Base-by-base conservation (phyloP, 2,329 filamentous ascomycete genomes). In the Nemania diffusa region DNA sequence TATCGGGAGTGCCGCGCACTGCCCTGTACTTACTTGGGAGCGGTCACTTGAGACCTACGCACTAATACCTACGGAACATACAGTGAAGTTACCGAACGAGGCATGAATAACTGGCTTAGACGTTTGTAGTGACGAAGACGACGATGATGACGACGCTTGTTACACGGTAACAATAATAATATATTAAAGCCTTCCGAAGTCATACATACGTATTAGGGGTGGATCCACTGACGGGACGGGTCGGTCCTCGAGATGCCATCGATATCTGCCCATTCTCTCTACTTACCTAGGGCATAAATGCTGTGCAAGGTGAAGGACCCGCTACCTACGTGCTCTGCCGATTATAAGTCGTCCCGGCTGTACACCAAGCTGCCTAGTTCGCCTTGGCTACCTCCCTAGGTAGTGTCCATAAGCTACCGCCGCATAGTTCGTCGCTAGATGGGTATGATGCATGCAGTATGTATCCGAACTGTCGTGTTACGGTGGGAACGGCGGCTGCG, bases 401-500 rank as follows among this genome's bases (percentile, higher is more conserved):
- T 7, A 44, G 40, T 32, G 50, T 20, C 11, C 15, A 34, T 53
- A 27, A 17, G 26, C 2, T 37, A 37, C 64, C 27, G n/a, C 37
- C 17, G 56, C 48, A 58, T 24, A n/a, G 27, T 24, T 40, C 11
- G 32, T 40, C 40, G 48, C 44, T 51, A 48, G 8, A 60, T 27
- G 57, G 32, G 44, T 57, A 48, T 50, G 51, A 42, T 29, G 51
- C 48, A 24, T 57, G 46, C n/a, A 26, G 48, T 27, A 56, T 40
- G 46, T 40, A 34, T 56, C 50, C 51, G 37, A 42, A 8, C 55
- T 65, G 62, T 26, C 29, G 27, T 53, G 59, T 37, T 42, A 53
- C 60, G n/a, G 55, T 64, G 22, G 34, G 48, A 55, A 48, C 34
- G 51, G 26, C 42, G 40, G 40, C 61, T 52, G 62, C 27, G 48